These are phyloP conservation scores for Vaccinium corymbosum DNA, from an alignment of 148 eudicot species.

Conservation along the genomic window DNA sequence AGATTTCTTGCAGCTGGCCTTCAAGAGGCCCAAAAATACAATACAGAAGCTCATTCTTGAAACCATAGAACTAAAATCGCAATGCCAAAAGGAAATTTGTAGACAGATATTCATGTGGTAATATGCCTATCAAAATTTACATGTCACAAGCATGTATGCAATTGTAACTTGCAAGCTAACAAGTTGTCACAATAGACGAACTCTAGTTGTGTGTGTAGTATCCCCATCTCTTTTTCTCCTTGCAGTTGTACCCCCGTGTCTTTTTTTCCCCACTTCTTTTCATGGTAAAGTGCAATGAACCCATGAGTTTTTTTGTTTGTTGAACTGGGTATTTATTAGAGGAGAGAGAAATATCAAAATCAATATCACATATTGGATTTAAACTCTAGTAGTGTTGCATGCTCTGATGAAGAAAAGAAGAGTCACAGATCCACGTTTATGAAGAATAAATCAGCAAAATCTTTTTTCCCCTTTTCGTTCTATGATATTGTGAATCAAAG, in stretches of 20 bases:
- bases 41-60: background rate
- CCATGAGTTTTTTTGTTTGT: constrained; percentile 3
- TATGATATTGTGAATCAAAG: background rate
- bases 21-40: background rate
- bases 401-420: background rate
- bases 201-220: background rate
- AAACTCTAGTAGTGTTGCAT: background rate
- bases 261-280: background rate
- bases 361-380: background rate
- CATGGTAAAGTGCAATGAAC: background rate
- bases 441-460: background rate
- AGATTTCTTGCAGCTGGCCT: background rate
- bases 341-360: background rate
- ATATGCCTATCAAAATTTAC: background rate
- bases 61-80: background rate
- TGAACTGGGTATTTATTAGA: background rate
- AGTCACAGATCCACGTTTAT: background rate
- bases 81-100: background rate
- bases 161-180: background rate
- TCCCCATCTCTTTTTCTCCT: background rate
- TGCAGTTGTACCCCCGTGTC: background rate
- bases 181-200: background rate
- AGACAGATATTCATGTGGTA: background rate
- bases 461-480: background rate
- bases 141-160: background rate